Base-by-base conservation (phyloP, 345 rosid species). In the Sisymbrium irio region DNA sequence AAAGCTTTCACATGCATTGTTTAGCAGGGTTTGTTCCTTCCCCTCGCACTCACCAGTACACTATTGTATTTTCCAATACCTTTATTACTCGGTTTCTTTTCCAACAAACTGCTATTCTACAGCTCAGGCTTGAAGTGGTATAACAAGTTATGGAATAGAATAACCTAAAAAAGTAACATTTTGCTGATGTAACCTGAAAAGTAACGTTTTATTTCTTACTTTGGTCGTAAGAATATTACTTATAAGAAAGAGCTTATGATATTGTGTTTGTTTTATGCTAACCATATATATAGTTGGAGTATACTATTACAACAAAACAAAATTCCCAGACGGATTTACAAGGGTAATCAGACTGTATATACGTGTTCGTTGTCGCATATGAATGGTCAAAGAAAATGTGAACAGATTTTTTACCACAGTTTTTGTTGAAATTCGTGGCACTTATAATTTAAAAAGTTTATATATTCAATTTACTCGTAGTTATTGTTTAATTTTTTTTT, bases 1-100 rank as follows among this genome's bases (percentile, higher is more conserved):
- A 56, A 56, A 65, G 49, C 12, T 65, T 65, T 36, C 73, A 59
- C 78, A 65, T 66, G 72, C 67, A 65, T 28, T 46, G 47, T 40
- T 37, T 45, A 25, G 6, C 9, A 45, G 40, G 44, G 13, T 56
- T 65, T 27, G 53, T 55, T 36, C 71, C 18, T 55, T 73, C 35
- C 15, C 46, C 32, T 15, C 27, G 5, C 46, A 1, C 13, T 44
- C 28, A 63, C 46, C 56, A 19, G 28, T 33, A 32, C 58, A 51
- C 35, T 22, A 19, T 9, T 30, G 53, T 47, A 42, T 13, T 69
- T 32, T 20, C 20, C 55, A 56, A 18, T 42, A 40, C 10, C 2
- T 12, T 1, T 9, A 10, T 69, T 42, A 18, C 73, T n/a, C 25
- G n/a, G n/a, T n/a, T n/a, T n/a, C n/a, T n/a, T n/a, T n/a, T n/a